Evolutionary conservation across 805 yeast species (phyloP), one percentile per base, ranked within the genome.

Genomic region (Wickerhamiella azymoides): DNA sequence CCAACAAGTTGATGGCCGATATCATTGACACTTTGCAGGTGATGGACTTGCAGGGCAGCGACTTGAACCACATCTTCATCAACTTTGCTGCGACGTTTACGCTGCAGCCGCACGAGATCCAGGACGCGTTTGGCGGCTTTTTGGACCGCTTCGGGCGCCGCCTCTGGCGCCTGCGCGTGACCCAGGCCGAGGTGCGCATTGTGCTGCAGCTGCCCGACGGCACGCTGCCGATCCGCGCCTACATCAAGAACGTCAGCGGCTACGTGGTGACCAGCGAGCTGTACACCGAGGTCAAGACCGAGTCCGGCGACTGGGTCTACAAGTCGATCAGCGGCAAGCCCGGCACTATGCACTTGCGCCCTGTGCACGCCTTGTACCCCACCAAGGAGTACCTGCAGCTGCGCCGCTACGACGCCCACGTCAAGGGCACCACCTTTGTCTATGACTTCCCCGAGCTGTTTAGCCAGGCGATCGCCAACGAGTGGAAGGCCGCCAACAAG

Each of bases 391-490:
- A 94, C 70, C 74, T 92, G 59, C 98, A 92, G 71, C 96, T 97
- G 57, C 92, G 92, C 68, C 85, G 99, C 69, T 93, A 93, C 72
- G 84, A 81, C 70, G 99, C 99, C 43, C 97, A 92, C 66, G 73
- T 84, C 58, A 82, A 92, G 88, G 98, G 98, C 52, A 92, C 99
- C 16, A 88, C 98, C 10, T 92, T 85, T 61, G 96, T 85, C 43
- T 92, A 93, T 60, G 99, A 92, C 66, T 93, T 92, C 92, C 98
- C 99, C 45, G 98, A 92, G 63, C 70, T 92, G 59, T 92, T 93
- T 81, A 84, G 88, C 59, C 96, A 92, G 69, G 94, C 96, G 33
- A 73, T 84, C 33, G 64, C 76, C 47, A 72, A 88, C 17, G 81
- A 79, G 65, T 92, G 99, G 99, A 79, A 80, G 63, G 74, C 74